These are phyloP conservation scores for Blastosporella zonata DNA, from an alignment of 1,284 basidiomycete species.

Conservation along the genomic window DNA sequence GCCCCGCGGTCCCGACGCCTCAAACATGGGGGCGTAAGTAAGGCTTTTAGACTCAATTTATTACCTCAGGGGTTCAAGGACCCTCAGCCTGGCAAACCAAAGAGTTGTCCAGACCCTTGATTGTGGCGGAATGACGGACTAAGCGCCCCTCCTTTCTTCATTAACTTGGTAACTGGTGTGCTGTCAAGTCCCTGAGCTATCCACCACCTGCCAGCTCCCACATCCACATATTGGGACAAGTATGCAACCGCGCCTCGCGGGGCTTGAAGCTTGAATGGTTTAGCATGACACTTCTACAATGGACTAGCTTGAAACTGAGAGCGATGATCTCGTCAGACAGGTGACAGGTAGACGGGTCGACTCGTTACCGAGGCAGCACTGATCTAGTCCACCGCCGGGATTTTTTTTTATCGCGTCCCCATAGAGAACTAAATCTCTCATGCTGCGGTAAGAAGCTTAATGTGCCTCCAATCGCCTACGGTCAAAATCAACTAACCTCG, in stretches of 20 bases:
- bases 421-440: slow-evolving; percentile 5
- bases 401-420: slow-evolving; percentile 5
- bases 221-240: slow-evolving; percentile 4
- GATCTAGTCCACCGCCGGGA: slow-evolving; percentile 4
- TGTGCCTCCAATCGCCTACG: slow-evolving; percentile 7
- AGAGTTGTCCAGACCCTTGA: not conserved
- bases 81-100: not conserved
- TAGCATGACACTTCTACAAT: slow-evolving; percentile 5
- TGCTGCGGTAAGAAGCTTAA: slow-evolving; percentile 1
- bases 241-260: not conserved
- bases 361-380: slow-evolving; percentile 5
- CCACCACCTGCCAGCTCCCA: not conserved
- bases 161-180: not conserved
- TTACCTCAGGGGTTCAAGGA: not conserved
- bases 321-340: slow-evolving; percentile 3
- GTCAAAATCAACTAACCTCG: not conserved
- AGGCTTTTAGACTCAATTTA: not conserved
- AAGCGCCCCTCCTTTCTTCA: not conserved
- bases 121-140: not conserved
- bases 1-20: not conserved
- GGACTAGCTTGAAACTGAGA: slow-evolving; percentile 7
- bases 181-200: not conserved
- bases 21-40: not conserved
- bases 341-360: slow-evolving; percentile 9
- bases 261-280: slow-evolving; percentile 7